Conservation (phyloP, 169 alveolate genomes). For the Blepharisma undulans region DNA sequence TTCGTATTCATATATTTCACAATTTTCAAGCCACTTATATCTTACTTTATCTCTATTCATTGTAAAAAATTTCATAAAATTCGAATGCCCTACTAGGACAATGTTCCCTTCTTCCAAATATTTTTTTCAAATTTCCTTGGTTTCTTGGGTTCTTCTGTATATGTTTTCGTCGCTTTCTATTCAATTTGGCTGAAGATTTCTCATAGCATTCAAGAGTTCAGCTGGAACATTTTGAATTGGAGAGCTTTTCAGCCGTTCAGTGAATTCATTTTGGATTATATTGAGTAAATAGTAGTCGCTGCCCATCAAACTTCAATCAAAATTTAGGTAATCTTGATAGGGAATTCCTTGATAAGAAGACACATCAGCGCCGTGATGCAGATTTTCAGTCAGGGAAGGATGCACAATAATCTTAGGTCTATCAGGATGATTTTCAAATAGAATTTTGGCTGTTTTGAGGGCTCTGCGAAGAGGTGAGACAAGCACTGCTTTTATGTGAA, state of each 20-base stretch:
- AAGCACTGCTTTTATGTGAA: background rate
- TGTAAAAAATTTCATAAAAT: background rate
- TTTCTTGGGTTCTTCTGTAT: background rate
- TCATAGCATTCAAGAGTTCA: background rate
- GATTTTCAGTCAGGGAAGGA: background rate
- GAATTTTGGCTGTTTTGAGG: background rate
- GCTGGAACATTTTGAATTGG: background rate
- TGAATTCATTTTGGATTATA: background rate
- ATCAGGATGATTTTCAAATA: background rate
- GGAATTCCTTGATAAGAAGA: background rate
- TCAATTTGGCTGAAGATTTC: background rate
- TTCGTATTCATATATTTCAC: background rate
- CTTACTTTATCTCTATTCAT: background rate
- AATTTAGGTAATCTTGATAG: background rate
- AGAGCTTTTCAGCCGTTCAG: background rate
- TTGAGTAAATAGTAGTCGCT: background rate
- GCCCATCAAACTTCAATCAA: background rate
- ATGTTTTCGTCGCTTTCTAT: background rate
- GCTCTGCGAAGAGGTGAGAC: slow-evolving; percentile 21
- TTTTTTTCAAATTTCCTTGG: background rate
- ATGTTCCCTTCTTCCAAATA: background rate
- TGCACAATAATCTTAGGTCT: background rate
- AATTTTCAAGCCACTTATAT: background rate
- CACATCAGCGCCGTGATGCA: background rate
- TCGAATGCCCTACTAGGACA: slow-evolving; percentile 17